A percentile compares a stretch with the other conserved stretches of the same genome.
phyloP scores from a whole-genome alignment of 2,329 filamentous ascomycete genomes.

The Diaporthe sp. region DNA sequence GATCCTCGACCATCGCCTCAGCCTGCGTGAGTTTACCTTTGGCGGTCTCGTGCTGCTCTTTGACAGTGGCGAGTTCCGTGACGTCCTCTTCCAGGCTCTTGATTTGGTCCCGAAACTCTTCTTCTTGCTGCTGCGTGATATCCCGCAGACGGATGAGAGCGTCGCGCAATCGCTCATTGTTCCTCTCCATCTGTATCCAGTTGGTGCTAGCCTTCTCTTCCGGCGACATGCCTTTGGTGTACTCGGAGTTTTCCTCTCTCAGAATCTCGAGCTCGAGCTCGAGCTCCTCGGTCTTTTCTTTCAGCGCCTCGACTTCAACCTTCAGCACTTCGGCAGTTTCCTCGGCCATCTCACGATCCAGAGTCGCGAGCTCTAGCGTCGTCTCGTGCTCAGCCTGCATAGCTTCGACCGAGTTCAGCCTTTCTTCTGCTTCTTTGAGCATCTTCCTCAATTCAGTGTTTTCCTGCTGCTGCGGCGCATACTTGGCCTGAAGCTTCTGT shows the following conservation, averaged over 20 bases:
- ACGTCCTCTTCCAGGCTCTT: slow-evolving; percentile 80
- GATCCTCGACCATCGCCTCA: slow-evolving; percentile 83
- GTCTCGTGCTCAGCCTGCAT: slow-evolving; percentile 88
- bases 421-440: slow-evolving; percentile 80
- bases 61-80: slow-evolving; percentile 74
- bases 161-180: slow-evolving; percentile 88
- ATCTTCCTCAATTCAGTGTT: slow-evolving; percentile 80
- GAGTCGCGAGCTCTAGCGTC: slow-evolving; percentile 84
- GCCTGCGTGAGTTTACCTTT: slow-evolving; percentile 80
- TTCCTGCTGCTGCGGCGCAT: slow-evolving; percentile 86
- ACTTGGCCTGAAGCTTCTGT: slow-evolving; percentile 90
- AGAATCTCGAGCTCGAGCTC: slow-evolving; percentile 90
- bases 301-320: slow-evolving; percentile 82
- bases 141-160: slow-evolving; percentile 88
- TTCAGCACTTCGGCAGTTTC: slow-evolving; percentile 88
- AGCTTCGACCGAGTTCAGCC: slow-evolving; percentile 77
- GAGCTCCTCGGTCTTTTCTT: slow-evolving; percentile 83
- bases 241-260: slow-evolving; percentile 86
- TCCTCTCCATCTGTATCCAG: slow-evolving; percentile 92
- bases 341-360: slow-evolving; percentile 97
- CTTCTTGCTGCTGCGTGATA: slow-evolving; percentile 86
- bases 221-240: slow-evolving; percentile 85
- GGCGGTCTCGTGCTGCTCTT: slow-evolving; percentile 76
- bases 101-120: slow-evolving; percentile 81
- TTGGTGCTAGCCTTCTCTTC: slow-evolving; percentile 89